These are phyloP conservation scores for Singerocomus inundabilis DNA, from an alignment of 1,284 basidiomycete genomes.

Conservation along the genomic window DNA sequence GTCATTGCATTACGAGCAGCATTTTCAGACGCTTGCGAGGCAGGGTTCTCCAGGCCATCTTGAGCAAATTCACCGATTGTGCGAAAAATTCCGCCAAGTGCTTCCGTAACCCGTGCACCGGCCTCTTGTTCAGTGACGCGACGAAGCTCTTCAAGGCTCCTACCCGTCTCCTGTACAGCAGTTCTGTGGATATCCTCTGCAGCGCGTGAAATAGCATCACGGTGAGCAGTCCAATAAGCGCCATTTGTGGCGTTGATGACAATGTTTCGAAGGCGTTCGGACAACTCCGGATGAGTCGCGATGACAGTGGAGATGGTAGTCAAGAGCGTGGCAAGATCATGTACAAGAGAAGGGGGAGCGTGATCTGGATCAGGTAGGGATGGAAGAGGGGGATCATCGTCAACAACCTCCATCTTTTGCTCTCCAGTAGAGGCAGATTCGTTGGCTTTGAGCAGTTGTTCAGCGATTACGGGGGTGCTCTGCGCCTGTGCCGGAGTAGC, in stretches of 20 bases:
- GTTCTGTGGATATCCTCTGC: constrained; percentile 49
- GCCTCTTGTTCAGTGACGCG: constrained; percentile 59
- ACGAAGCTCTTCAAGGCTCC: constrained; percentile 44
- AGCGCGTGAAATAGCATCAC: constrained; percentile 53
- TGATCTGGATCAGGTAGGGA: constrained; percentile 36
- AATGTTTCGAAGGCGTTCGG: constrained; percentile 62
- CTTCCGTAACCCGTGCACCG: constrained; percentile 58
- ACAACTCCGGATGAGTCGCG: constrained; percentile 64
- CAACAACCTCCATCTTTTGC: constrained; percentile 15
- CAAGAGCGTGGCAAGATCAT: constrained; percentile 62
- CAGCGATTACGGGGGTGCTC: constrained; percentile 32
- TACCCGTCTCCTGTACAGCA: constrained; percentile 42
- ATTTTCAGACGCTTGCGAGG: constrained; percentile 3
- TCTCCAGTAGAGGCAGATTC: constrained; percentile 14
- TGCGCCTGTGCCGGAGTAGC: constrained; percentile 36
- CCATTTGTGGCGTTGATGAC: constrained; percentile 59
- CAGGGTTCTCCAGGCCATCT: constrained; percentile 5
- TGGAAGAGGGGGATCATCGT: constrained; percentile 57
- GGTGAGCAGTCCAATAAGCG: constrained; percentile 63
- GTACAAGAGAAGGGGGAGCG: constrained; percentile 48
- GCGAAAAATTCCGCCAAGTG: constrained; percentile 58
- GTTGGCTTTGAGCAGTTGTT: constrained; percentile 22
- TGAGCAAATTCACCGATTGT: constrained; percentile 44
- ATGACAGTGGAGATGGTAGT: constrained; percentile 52
- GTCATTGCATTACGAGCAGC: background rate